These are phyloP conservation scores for Puccinellia tenuiflora DNA, from an alignment of 176 grass and related monocot genomes.

Conservation along the genomic window DNA sequence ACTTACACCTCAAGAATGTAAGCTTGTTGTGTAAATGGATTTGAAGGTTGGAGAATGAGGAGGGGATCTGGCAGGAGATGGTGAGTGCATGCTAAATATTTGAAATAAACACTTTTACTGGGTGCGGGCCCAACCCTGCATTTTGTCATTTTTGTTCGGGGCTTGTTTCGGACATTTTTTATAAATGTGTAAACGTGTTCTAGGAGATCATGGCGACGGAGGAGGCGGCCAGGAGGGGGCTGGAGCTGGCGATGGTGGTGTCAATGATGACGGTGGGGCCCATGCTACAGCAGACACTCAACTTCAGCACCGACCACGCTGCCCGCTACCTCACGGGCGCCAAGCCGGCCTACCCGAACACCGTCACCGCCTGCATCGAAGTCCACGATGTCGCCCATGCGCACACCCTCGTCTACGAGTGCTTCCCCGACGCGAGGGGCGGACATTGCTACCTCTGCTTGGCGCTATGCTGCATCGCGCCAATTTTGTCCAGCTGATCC, in stretches of 20 bases:
- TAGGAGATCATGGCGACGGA: conserved; percentile 29
- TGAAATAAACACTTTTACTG: no score
- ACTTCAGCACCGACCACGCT: conserved; percentile 29
- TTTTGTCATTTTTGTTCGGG: no score
- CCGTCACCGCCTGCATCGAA: no score
- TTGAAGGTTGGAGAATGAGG: no score
- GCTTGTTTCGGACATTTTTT: no score
- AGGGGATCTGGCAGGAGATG: no score
- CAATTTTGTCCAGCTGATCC: conserved; percentile 2
- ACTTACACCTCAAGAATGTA: no score
- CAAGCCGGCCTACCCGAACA: conserved; percentile 24
- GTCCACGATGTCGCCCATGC: no score
- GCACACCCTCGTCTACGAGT: conserved; percentile 20
- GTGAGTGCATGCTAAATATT: no score
- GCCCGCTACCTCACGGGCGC: conserved; percentile 32
- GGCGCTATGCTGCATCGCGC: conserved; percentile 30
- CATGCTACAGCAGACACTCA: conserved; percentile 28
- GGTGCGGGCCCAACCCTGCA: no score
- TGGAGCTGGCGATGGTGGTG: conserved; percentile 39
- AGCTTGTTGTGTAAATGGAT: no score
- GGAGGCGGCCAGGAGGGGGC: conserved; percentile 5
- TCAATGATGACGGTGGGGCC: conserved; percentile 7
- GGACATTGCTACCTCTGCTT: conserved; percentile 42
- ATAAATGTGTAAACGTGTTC: no score
- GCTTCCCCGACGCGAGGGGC: neutral